Evolutionary conservation across 2,329 filamentous ascomycete species (phyloP).

Genomic region (Sphaerulina musiva): DNA sequence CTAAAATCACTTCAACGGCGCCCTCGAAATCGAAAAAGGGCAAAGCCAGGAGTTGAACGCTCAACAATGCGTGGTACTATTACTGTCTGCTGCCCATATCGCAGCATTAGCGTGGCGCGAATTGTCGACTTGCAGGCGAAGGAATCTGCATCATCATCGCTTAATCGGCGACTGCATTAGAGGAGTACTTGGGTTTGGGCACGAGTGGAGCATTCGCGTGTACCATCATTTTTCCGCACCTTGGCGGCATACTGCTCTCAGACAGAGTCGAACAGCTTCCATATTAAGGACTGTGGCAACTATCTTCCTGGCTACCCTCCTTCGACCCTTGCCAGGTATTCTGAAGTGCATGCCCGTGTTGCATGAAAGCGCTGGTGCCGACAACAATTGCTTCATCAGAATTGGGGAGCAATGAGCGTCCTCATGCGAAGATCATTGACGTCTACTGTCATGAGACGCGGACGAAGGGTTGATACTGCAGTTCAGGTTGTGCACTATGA

Average conservation of each 20-base stretch:
- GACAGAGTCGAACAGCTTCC: background rate
- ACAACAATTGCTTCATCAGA: too few relatives aligned
- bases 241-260: background rate
- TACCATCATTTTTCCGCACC: conserved; percentile 14
- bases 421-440: too few relatives aligned
- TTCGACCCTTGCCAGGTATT: too few relatives aligned
- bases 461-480: background rate
- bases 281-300: background rate
- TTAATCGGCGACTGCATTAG: conserved; percentile 14
- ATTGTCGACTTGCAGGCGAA: conserved; percentile 11
- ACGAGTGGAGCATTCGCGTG: conserved; percentile 12
- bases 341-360: too few relatives aligned
- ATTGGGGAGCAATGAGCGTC: too few relatives aligned
- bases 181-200: conserved; percentile 3
- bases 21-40: conserved; percentile 45
- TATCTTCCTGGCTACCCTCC: too few relatives aligned
- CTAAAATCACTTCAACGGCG: conserved; percentile 51
- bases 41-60: conserved; percentile 20
- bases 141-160: conserved; percentile 13
- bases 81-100: conserved; percentile 8
- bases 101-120: conserved; percentile 21
- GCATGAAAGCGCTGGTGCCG: too few relatives aligned
- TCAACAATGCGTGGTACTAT: conserved; percentile 12
- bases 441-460: too few relatives aligned
- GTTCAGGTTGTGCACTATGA: background rate